Base-by-base conservation (phyloP, 108 stramenopile species). In the Cyclotella cryptica region DNA sequence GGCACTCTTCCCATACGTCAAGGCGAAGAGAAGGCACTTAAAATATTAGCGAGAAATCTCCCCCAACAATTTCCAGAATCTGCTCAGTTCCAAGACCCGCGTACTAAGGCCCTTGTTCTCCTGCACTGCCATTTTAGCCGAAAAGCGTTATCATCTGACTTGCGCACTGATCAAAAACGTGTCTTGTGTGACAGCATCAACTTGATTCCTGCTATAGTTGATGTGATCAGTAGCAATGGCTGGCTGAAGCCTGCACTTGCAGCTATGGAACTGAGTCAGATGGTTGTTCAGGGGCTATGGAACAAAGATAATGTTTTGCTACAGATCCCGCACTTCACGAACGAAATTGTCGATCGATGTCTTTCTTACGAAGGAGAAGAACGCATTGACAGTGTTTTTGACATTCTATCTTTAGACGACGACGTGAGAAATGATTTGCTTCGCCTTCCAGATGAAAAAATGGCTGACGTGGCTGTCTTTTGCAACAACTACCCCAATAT, bases 231-330 rank as follows among this genome's bases (percentile, higher is more conserved):
- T 45, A 97, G 96, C 76, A 96, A 97, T 73, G 95, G 98, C 8
- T 98, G 98, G 97, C 87, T 98, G 49, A 97, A 96, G 78, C 98
- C 98, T 26, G 98, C 98, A 15, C 84, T 99, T 28, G 97, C 94
- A 54, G 97, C 98, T 15, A 99, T 99, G 99, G 98, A 99, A 80
- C 81, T 99, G 13, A 95, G 95, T 55, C 98, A 99, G 75, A 98
- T 98, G 98, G 88, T 99, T 64, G 97, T 98, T 21, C 98, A 99
- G 77, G 98, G 97, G 29, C 83, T 97, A 17, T 98, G 98, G 98
- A 97, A 91, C 71, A 93, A 90, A 67, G 99, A 98, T 73, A 80
- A 96, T 77, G 86, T 90, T 11, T 78, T 98, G 54, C 87, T 95
- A 75, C 95, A 96, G 81, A 92, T 99, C 49, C 99, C 99, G 44